Percentiles rank a stretch among this genome's conserved stretches.
Evolutionary conservation across 805 yeast species (phyloP).

Genomic region (Schwanniomyces sp.): DNA sequence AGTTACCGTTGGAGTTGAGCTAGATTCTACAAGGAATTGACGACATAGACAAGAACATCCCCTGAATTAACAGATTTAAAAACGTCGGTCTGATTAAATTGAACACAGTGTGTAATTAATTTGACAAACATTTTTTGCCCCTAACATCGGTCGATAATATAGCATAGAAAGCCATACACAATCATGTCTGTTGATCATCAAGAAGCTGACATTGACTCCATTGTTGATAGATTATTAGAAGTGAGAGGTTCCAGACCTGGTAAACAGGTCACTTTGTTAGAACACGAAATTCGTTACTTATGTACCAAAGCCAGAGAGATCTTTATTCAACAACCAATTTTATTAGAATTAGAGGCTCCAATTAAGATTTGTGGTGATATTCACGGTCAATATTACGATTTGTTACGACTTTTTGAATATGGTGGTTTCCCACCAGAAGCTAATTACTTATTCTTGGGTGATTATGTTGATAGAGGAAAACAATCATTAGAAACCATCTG

Average conservation of each 20-base stretch:
- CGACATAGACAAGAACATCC: not conserved
- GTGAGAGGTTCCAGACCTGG: slow-evolving; percentile 99
- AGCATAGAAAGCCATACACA: slow-evolving; percentile 6
- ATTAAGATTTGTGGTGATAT: slow-evolving; percentile 97
- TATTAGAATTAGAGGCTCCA: slow-evolving; percentile 95
- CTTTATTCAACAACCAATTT: slow-evolving; percentile 95
- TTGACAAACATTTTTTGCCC: not conserved
- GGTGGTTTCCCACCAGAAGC: slow-evolving; percentile 99
- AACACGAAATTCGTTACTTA: slow-evolving; percentile 89
- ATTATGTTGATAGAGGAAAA: slow-evolving; percentile 98
- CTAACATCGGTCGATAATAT: not conserved
- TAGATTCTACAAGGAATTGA: not conserved
- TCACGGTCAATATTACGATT: slow-evolving; percentile 97
- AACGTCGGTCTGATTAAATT: not conserved
- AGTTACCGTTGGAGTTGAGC: not conserved
- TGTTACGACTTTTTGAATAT: slow-evolving; percentile 91
- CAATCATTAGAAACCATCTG: slow-evolving; percentile 97
- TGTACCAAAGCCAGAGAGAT: slow-evolving; percentile 98
- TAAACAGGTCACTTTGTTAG: slow-evolving; percentile 90
- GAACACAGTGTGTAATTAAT: not conserved
- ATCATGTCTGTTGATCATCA: slow-evolving; percentile 31
- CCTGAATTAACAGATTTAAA: not conserved
- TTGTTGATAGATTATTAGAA: slow-evolving; percentile 93
- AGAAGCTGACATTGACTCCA: slow-evolving; percentile 95
- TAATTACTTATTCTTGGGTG: slow-evolving; percentile 92